phyloP scores from a whole-genome alignment of 1,284 basidiomycete species.

The Irpex sp. region DNA sequence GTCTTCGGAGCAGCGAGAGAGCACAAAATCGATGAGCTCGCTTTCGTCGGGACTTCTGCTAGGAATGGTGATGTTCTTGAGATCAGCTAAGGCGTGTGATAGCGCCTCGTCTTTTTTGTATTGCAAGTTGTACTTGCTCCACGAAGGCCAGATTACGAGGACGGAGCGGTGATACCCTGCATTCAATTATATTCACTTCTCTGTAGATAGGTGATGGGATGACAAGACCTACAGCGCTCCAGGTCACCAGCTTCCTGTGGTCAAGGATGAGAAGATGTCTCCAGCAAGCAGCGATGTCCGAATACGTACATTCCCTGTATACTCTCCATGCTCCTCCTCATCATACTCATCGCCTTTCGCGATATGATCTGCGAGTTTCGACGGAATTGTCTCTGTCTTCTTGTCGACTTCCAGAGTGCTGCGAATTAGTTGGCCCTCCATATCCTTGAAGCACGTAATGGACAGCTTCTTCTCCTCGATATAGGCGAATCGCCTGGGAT shows the following conservation, averaged over 20 bases:
- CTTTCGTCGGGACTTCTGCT: background rate
- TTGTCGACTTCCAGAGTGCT: background rate
- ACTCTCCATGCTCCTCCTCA: conserved; percentile 35
- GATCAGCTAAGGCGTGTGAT: background rate
- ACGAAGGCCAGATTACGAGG: conserved; percentile 1
- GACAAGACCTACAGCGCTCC: background rate
- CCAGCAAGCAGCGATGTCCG: conserved; percentile 15
- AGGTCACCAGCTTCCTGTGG: background rate
- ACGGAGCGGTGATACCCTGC: background rate
- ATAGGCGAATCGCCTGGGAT: background rate
- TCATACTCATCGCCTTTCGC: conserved; percentile 28
- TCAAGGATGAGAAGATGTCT: background rate
- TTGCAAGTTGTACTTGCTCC: background rate
- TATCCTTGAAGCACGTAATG: background rate
- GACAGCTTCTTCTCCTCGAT: background rate
- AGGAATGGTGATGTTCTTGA: background rate
- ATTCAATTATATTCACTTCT: background rate
- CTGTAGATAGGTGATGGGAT: background rate
- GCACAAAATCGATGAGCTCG: background rate
- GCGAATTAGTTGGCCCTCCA: background rate
- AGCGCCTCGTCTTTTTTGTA: background rate
- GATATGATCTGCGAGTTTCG: conserved; percentile 22
- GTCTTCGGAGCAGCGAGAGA: background rate
- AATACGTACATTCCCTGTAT: conserved; percentile 36
- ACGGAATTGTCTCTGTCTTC: conserved; percentile 25